A percentile compares a stretch with the other conserved stretches of the same genome.
These are phyloP conservation scores for Amesomyces nigricolor DNA, from an alignment of 2,329 filamentous ascomycete species.

Conservation along the genomic window DNA sequence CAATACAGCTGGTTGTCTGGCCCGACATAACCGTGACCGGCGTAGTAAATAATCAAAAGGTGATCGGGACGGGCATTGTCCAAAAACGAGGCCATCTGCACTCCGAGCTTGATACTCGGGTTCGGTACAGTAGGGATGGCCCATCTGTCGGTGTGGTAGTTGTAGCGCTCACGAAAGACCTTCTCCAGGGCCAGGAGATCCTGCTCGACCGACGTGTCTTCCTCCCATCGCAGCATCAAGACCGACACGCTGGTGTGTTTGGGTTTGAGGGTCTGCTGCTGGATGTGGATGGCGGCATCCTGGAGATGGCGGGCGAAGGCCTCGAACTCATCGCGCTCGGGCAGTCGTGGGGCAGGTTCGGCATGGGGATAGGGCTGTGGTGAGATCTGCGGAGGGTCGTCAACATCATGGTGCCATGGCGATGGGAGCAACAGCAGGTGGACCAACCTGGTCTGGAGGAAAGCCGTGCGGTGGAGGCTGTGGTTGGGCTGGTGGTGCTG, in stretches of 20 bases:
- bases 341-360: constrained; percentile 20
- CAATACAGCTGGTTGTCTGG: constrained; percentile 58
- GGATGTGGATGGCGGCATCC: constrained; percentile 62
- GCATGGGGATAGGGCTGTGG: constrained; percentile 21
- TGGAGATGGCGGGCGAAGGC: constrained; percentile 62
- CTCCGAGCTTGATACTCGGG: constrained; percentile 55
- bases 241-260: constrained; percentile 56
- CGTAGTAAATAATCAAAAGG: constrained; percentile 60
- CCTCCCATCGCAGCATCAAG: constrained; percentile 57
- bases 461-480: constrained; percentile 21
- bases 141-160: constrained; percentile 56
- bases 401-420: neutral
- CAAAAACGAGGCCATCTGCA: constrained; percentile 55
- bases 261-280: constrained; percentile 54
- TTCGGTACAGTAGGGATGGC: constrained; percentile 55
- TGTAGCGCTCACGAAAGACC: constrained; percentile 54
- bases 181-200: constrained; percentile 52
- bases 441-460: constrained; percentile 25
- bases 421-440: neutral
- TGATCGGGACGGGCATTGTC: constrained; percentile 54
- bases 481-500: constrained; percentile 18
- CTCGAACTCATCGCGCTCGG: constrained; percentile 57
- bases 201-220: constrained; percentile 48
- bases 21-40: constrained; percentile 55
- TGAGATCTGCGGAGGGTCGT: constrained; percentile 15